Evolutionary conservation across 345 rosid species (phyloP), one percentile per base, ranked within the genome.

Genomic region (Hevea brasiliensis): DNA sequence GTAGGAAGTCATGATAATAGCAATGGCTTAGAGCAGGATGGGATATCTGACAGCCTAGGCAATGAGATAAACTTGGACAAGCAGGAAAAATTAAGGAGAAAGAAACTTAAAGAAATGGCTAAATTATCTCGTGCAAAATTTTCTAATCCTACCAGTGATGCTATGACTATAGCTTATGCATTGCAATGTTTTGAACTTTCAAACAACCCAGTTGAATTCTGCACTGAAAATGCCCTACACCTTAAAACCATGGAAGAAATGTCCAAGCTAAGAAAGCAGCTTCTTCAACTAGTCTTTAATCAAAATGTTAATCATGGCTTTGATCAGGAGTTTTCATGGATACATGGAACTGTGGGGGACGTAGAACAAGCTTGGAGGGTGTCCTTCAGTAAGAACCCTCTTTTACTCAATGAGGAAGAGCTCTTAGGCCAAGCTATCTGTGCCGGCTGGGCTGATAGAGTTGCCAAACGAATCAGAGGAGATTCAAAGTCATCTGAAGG

Each of bases 361-460:
- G 89, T 92, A 15, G 97, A 94, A 67, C 73, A 72, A 60, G 80
- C 91, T 64, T 94, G 98, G 98, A 80, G 82, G 74, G 75, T 74
- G 63, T 79, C 80, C 7, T 84, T 88, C 61, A 74, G 73, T 24
- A 86, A 84, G 84, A 78, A 9, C 63, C 85, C 91, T 11, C 90
- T 90, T 20, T 74, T 76, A 53, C 77, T 84, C 61, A 75, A 84
- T 18, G 98, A 90, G 82, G 97, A 94, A 77, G 87, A 90, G 81
- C 77, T 90, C 60, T 57, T 94, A 67, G 86, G 93, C 42, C 87
- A 84, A 82, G 97, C 92, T 72, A 86, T 94, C 54, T 89, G 92
- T 61, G 97, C 97, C n/a, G 98, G 97, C 37, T 94, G 96, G 98
- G 97, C 88, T 14, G 95, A 94, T 74, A 88, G 97, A 78, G 93